Evolutionary conservation across 345 rosid species (phyloP), one percentile per base, ranked within the genome.

Genomic region (Bruguiera parviflora): DNA sequence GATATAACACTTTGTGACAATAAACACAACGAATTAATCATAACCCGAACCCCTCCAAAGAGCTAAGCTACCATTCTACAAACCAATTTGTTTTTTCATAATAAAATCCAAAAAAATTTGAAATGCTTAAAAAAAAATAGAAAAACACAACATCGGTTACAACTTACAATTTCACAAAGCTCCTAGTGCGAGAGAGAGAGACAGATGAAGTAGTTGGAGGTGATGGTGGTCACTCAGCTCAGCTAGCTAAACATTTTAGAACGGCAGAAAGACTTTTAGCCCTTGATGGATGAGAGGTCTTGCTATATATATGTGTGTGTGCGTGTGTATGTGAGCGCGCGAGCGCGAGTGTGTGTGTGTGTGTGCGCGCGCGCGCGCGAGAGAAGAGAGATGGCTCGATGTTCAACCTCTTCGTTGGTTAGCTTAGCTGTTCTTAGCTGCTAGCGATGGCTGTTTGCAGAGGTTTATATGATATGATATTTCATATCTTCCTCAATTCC

Each of bases 301-400:
- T 11, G 2, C 4, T 6, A 37, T 39, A 39, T 11, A 2, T 10
- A 13, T 32, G 35, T 32, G 25, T 5, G 8, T 6, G 25, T 3
- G 20, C 5, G 18, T 6, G 25, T 3, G 19, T 7, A 19, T 1
- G n/a, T 0, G 46, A 0, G 46, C 0, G 20, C 2, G 19, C 3
- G 19, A 3, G 8, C 1, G 47, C 3, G 6, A 28, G 24, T n/a
- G 20, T 37, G 15, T 9, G 46, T 1, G 29, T 5, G 19, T 7
- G 25, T 1, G n/a, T 0, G 46, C 1, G 46, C 0, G 20, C 2
- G 19, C 3, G 19, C 3, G 8, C 1, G 47, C 3, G 6, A 28
- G 24, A 20, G 8, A 10, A 60, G 0, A 7, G 31, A 10, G 20
- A 58, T 67, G 24, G 80, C 81, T 75, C 85, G 64, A 81, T 78